phyloP scores from a whole-genome alignment of 2,329 filamentous ascomycete species.

The Lizonia empirigonia region DNA sequence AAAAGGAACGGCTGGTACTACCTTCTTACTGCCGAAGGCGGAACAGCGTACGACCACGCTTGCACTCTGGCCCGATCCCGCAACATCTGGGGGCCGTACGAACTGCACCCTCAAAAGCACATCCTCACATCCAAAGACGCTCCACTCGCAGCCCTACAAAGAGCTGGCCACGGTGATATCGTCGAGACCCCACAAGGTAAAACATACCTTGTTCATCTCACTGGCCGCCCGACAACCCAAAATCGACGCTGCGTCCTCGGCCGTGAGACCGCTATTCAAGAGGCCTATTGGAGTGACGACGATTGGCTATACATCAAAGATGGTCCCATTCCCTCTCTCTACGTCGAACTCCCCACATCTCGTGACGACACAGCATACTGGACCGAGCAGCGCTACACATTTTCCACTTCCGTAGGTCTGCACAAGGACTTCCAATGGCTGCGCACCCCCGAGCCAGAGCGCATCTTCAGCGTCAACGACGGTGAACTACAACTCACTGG shows the following conservation, averaged over 20 bases:
- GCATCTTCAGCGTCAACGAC: constrained; percentile 56
- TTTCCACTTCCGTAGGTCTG: constrained; percentile 52
- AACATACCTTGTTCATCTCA: constrained; percentile 44
- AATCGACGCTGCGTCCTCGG: constrained; percentile 44
- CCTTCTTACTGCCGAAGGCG: constrained; percentile 46
- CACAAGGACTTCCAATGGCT: constrained; percentile 64
- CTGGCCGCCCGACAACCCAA: constrained; percentile 43
- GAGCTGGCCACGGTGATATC: constrained; percentile 47
- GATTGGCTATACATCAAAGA: constrained; percentile 68
- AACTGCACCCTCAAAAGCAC: constrained; percentile 48
- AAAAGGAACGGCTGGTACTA: constrained; percentile 47
- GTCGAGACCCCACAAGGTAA: constrained; percentile 44
- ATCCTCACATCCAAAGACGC: constrained; percentile 51
- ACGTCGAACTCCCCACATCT: constrained; percentile 37
- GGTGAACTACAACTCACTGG: constrained; percentile 59
- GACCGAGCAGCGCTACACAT: constrained; percentile 55
- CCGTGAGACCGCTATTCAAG: constrained; percentile 57
- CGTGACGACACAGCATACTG: constrained; percentile 41
- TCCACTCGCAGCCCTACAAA: constrained; percentile 38
- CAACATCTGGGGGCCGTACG: constrained; percentile 51
- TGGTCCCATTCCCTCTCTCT: constrained; percentile 55
- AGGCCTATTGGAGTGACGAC: constrained; percentile 64
- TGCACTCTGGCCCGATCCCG: constrained; percentile 48
- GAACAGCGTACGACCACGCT: constrained; percentile 50
- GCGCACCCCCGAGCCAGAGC: constrained; percentile 57